phyloP scores from a whole-genome alignment of 2,329 filamentous ascomycete genomes.

The Chaetomium globosum region DNA sequence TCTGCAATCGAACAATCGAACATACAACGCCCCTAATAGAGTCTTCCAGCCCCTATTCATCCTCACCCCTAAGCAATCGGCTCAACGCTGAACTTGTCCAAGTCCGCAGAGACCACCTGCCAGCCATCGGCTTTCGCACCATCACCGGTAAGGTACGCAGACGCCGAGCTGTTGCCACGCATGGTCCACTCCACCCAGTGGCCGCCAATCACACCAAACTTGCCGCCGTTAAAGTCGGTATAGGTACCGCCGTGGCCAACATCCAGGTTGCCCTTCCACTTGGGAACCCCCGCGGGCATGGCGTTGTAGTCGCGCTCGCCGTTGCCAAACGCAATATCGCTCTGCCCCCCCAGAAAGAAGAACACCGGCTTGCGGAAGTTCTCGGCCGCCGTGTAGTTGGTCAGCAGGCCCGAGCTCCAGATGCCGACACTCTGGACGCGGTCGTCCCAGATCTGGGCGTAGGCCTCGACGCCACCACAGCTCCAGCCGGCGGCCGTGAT shows the following conservation, averaged over 20 bases:
- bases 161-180: conserved; percentile 28
- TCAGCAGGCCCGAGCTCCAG: conserved; percentile 22
- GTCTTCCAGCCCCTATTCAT: no score
- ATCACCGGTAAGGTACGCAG: conserved; percentile 25
- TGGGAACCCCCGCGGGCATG: conserved; percentile 26
- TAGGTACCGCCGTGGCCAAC: conserved; percentile 32
- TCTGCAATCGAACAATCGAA: no score
- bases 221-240: conserved; percentile 27
- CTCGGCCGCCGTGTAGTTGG: conserved; percentile 18
- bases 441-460: conserved; percentile 33
- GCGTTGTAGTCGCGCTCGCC: conserved; percentile 31
- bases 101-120: conserved; percentile 24
- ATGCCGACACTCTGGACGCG: conserved; percentile 28
- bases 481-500: conserved; percentile 39
- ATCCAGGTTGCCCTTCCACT: conserved; percentile 33
- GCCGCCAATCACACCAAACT: conserved; percentile 29
- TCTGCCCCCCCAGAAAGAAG: conserved; percentile 29
- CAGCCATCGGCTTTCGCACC: conserved; percentile 30
- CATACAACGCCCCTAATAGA: not conserved
- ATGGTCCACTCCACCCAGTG: conserved; percentile 29
- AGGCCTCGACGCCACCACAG: conserved; percentile 42
- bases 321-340: conserved; percentile 31
- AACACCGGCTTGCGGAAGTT: conserved; percentile 31
- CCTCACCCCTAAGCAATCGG: conserved; percentile 5
- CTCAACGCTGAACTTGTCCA: conserved; percentile 24